phyloP scores from a whole-genome alignment of 2,329 filamentous ascomycete species.

The Colletotrichum sp. region DNA sequence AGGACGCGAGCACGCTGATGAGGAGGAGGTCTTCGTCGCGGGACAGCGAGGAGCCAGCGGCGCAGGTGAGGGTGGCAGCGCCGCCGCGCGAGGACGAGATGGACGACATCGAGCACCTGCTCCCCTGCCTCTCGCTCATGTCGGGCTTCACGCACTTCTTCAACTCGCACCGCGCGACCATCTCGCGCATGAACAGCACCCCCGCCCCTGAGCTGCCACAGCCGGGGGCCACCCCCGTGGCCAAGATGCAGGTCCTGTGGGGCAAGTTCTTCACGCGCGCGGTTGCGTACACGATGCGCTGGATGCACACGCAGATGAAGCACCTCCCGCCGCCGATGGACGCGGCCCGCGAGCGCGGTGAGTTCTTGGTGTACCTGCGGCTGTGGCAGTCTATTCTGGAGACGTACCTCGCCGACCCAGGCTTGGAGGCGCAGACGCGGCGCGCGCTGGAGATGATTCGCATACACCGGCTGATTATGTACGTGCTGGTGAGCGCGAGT shows the following conservation, averaged over 20 bases:
- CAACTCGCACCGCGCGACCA: neutral
- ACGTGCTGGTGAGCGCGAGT: conserved; percentile 12
- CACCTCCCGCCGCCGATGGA: neutral
- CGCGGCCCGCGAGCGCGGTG: neutral
- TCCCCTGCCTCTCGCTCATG: conserved; percentile 17
- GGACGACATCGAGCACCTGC: conserved; percentile 17
- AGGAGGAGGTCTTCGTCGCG: neutral
- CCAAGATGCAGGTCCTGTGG: conserved; percentile 15
- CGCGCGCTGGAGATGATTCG: conserved; percentile 15
- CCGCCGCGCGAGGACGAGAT: conserved; percentile 1
- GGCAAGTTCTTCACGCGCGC: conserved; percentile 21
- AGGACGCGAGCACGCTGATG: neutral
- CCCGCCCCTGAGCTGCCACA: neutral
- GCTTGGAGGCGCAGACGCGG: neutral
- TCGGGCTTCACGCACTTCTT: conserved; percentile 19
- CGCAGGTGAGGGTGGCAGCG: neutral
- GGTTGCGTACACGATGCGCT: conserved; percentile 13
- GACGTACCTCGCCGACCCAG: neutral
- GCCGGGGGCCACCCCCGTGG: neutral
- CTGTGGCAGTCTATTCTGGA: neutral
- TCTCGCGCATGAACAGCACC: conserved; percentile 2
- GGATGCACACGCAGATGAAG: conserved; percentile 1
- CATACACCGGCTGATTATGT: conserved; percentile 9
- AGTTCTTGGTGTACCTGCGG: neutral
- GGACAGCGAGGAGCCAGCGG: fast-evolving